These are phyloP conservation scores for Kuraishia borneana DNA, from an alignment of 805 yeast species.

Conservation along the genomic window DNA sequence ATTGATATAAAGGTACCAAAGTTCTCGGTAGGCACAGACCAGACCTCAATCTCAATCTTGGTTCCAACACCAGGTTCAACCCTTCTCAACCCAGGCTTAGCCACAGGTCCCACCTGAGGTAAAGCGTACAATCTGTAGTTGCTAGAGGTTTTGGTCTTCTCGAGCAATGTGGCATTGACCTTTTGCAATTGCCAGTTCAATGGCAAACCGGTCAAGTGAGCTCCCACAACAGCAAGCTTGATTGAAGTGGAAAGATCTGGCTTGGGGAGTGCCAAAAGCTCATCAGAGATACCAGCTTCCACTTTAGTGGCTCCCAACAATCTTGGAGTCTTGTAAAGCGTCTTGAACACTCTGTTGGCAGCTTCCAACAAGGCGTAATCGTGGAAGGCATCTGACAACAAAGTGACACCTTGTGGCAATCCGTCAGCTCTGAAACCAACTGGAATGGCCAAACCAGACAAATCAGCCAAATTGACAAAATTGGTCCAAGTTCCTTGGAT, in stretches of 20 bases:
- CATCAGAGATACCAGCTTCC: slow-evolving; percentile 26
- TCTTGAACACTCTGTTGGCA: slow-evolving; percentile 59
- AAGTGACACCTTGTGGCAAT: slow-evolving; percentile 82
- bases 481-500: slow-evolving; percentile 97
- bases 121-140: slow-evolving; percentile 73
- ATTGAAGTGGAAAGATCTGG: slow-evolving; percentile 31
- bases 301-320: slow-evolving; percentile 34
- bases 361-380: slow-evolving; percentile 84
- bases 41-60: slow-evolving; percentile 66
- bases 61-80: slow-evolving; percentile 39
- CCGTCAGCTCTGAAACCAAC: slow-evolving; percentile 84
- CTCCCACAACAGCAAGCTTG: slow-evolving; percentile 90
- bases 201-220: slow-evolving; percentile 81
- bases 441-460: slow-evolving; percentile 87
- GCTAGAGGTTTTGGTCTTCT: slow-evolving; percentile 57
- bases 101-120: slow-evolving; percentile 66
- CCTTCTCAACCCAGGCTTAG: slow-evolving; percentile 85
- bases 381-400: slow-evolving; percentile 70
- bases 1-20: slow-evolving; percentile 78
- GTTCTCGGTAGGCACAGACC: slow-evolving; percentile 64
- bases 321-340: slow-evolving; percentile 35
- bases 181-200: slow-evolving; percentile 89
- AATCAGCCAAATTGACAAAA: slow-evolving; percentile 88
- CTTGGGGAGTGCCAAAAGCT: slow-evolving; percentile 34
- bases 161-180: slow-evolving; percentile 63